A percentile compares a stretch with the other conserved stretches of the same genome.
Evolutionary conservation across 176 grass and related monocot species (phyloP).

Genomic region (Carex pumila): DNA sequence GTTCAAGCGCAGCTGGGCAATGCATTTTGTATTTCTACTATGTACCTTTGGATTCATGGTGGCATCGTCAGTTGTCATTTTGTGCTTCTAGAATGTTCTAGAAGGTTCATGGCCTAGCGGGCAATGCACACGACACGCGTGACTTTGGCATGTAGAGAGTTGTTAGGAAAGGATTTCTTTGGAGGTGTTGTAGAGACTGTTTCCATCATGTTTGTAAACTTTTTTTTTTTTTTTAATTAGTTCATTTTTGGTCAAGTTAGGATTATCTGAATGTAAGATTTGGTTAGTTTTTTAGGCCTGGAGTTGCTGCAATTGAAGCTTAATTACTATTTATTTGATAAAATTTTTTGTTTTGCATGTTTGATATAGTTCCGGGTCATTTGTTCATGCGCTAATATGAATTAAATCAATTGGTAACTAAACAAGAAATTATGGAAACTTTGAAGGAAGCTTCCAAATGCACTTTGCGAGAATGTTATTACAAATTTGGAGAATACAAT

Average conservation of each 20-base stretch:
- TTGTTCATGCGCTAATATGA: background rate
- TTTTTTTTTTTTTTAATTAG: background rate
- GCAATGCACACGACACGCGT: background rate
- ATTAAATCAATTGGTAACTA: background rate
- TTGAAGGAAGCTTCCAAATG: background rate
- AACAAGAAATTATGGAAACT: background rate
- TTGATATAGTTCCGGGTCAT: background rate
- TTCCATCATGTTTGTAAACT: background rate
- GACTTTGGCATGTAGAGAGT: background rate
- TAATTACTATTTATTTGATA: background rate
- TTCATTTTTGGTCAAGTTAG: background rate
- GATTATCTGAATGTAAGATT: background rate
- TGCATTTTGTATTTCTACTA: constrained; percentile 77
- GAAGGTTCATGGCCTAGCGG: background rate
- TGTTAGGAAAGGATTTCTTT: background rate
- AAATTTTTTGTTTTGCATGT: background rate
- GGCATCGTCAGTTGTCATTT: constrained; percentile 45
- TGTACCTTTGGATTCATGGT: constrained; percentile 85
- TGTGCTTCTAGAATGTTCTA: constrained; percentile 74
- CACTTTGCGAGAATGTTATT: background rate
- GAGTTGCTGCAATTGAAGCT: background rate
- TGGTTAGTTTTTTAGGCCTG: background rate
- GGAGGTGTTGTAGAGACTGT: background rate
- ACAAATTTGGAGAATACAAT: background rate
- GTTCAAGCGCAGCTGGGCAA: constrained; percentile 82